Conservation (phyloP, 2,329 filamentous ascomycete genomes). For the Penicillium paneum region DNA sequence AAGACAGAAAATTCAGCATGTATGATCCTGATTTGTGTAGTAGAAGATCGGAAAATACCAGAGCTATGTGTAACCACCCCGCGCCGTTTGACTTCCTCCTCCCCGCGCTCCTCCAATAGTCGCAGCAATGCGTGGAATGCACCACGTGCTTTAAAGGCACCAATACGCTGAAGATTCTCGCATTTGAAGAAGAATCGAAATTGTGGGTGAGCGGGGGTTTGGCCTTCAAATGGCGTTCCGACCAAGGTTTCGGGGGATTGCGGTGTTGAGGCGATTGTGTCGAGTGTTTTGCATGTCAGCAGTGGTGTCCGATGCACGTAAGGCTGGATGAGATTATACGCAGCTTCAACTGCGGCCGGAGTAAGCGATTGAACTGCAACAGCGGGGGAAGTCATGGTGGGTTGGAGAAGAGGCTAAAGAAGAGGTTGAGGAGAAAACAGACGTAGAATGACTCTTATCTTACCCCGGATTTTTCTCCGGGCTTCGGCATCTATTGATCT, state of each 20-base stretch:
- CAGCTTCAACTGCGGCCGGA: slow-evolving; percentile 66
- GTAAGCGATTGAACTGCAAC: slow-evolving; percentile 54
- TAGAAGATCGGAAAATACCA: slow-evolving; percentile 51
- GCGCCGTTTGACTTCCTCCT: slow-evolving; percentile 59
- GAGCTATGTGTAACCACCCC: slow-evolving; percentile 90
- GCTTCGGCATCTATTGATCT: not conserved
- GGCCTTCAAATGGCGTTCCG: slow-evolving; percentile 57
- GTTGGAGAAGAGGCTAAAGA: not conserved
- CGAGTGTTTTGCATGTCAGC: slow-evolving; percentile 73
- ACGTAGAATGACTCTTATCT: not conserved
- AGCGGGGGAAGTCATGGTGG: slow-evolving; percentile 44
- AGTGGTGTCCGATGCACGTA: slow-evolving; percentile 83
- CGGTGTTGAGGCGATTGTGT: slow-evolving; percentile 69
- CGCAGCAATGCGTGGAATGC: slow-evolving; percentile 81
- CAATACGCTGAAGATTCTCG: slow-evolving; percentile 86
- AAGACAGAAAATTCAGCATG: not conserved
- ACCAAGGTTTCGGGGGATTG: slow-evolving; percentile 54
- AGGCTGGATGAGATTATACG: slow-evolving; percentile 68
- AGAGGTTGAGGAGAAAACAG: not conserved
- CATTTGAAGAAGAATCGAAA: slow-evolving; percentile 89
- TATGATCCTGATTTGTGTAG: not conserved
- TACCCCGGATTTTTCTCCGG: slow-evolving; percentile 13
- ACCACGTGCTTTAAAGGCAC: slow-evolving; percentile 88
- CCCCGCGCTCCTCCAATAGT: slow-evolving; percentile 61
- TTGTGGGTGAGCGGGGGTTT: slow-evolving; percentile 59